Conservation (phyloP, 345 rosid species). For the Hibiscus mutabilis region DNA sequence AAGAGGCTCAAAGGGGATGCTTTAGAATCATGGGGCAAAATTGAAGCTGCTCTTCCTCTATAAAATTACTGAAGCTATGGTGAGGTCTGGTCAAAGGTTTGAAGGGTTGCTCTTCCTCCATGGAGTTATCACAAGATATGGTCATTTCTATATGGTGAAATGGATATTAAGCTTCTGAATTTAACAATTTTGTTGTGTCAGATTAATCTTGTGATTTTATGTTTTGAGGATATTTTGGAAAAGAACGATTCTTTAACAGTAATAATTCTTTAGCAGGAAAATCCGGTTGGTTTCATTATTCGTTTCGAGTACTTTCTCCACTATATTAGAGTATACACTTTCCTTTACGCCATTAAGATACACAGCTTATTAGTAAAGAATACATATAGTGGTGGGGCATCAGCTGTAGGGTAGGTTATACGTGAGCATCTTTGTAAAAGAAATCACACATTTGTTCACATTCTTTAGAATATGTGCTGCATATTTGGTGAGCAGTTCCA, state of each 20-base stretch:
- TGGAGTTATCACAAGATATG: background rate
- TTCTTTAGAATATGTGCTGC: too few species aligned
- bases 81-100: constrained; percentile 7
- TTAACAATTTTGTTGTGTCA: background rate
- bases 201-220: background rate
- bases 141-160: background rate
- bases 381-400: background rate
- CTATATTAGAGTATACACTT: background rate
- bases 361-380: background rate
- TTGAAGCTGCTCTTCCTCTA: constrained; percentile 26
- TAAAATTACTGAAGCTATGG: constrained; percentile 9
- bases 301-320: background rate
- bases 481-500: background rate
- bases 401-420: background rate
- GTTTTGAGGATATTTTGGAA: background rate
- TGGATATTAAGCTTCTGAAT: background rate
- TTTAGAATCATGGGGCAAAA: constrained; percentile 24
- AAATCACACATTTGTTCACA: too few species aligned
- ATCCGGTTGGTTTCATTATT: background rate
- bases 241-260: background rate
- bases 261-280: background rate
- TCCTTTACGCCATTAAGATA: background rate
- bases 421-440: too few species aligned
- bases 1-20: constrained; percentile 26
- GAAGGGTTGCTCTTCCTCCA: constrained; percentile 12